A percentile compares a stretch with the other conserved stretches of the same genome.
phyloP scores from a whole-genome alignment of 495 filamentous ascomycete species.

The Penicillium silybi region DNA sequence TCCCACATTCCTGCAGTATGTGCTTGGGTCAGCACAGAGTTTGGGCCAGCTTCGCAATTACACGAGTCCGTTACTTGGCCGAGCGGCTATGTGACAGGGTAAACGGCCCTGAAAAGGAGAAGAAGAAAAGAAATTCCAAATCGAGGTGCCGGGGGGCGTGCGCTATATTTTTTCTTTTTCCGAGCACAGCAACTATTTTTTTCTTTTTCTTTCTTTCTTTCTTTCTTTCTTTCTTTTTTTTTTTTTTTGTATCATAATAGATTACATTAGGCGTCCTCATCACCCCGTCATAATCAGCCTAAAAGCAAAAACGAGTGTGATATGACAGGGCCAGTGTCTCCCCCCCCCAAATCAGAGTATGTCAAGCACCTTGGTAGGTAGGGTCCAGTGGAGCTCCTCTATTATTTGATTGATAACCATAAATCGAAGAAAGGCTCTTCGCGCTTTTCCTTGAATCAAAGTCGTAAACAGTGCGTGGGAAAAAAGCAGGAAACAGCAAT shows the following conservation, averaged over 20 bases:
- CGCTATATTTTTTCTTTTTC: not conserved
- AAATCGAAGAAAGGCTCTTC: not conserved
- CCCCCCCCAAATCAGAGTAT: not conserved
- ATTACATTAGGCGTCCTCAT: not conserved
- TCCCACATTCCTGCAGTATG: conserved; percentile 10
- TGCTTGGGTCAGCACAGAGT: conserved; percentile 8
- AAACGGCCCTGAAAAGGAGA: not conserved
- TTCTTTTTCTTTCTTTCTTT: too few species aligned
- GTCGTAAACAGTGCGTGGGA: not conserved
- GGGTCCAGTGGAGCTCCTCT: not conserved
- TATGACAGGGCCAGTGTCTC: not conserved
- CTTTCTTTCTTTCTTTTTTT: too few species aligned
- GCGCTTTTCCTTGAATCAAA: not conserved
- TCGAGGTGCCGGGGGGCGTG: not conserved
- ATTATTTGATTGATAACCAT: not conserved
- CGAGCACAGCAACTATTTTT: not conserved
- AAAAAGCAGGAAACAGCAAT: not conserved
- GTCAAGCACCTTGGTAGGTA: not conserved
- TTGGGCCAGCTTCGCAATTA: conserved; percentile 10
- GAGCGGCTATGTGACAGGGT: not conserved
- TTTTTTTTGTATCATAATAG: not conserved
- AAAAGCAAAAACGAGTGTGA: not conserved
- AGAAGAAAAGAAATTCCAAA: not conserved
- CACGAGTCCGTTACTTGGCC: not conserved
- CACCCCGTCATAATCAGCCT: conserved; percentile 4